Evolutionary conservation across 371 early-diverging fungal genomes (phyloP).

Genomic region (Mortierella sp.): DNA sequence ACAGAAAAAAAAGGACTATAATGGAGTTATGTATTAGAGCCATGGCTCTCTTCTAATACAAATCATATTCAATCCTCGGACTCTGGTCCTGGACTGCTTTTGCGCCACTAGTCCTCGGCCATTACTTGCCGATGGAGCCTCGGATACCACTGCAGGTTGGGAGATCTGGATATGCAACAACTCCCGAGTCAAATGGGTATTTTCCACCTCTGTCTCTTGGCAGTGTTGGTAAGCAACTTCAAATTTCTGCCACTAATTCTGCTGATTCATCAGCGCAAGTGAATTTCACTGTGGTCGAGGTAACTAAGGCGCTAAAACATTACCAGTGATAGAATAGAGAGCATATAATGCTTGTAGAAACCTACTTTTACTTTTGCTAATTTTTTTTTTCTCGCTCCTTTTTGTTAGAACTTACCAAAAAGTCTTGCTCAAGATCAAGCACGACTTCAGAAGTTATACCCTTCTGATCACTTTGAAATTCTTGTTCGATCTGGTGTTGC

Average conservation of each 20-base stretch:
- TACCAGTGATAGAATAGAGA: no score
- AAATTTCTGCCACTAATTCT: neutral
- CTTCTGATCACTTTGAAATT: slow-evolving; percentile 46
- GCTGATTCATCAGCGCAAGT: slow-evolving; percentile 8
- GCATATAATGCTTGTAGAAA: no score
- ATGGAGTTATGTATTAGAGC: neutral
- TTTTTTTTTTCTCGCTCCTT: neutral
- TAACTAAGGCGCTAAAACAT: neutral
- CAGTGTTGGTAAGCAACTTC: neutral
- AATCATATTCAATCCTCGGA: neutral
- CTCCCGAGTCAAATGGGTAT: slow-evolving; percentile 14
- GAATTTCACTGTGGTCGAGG: slow-evolving; percentile 14
- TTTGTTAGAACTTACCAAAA: slow-evolving; percentile 21
- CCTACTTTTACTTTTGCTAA: no score
- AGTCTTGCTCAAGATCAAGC: slow-evolving; percentile 38
- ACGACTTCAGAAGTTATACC: slow-evolving; percentile 43
- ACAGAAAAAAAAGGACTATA: neutral
- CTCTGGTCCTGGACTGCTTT: neutral
- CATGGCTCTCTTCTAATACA: neutral
- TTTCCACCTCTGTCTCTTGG: slow-evolving; percentile 12
- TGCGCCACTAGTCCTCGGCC: neutral
- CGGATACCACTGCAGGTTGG: slow-evolving; percentile 16
- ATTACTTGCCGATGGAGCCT: slow-evolving; percentile 11
- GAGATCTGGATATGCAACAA: slow-evolving; percentile 10
- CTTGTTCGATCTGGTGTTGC: slow-evolving; percentile 14